These are phyloP conservation scores for Dactylellina haptotyla DNA, from an alignment of 2,329 filamentous ascomycete species.

Conservation along the genomic window DNA sequence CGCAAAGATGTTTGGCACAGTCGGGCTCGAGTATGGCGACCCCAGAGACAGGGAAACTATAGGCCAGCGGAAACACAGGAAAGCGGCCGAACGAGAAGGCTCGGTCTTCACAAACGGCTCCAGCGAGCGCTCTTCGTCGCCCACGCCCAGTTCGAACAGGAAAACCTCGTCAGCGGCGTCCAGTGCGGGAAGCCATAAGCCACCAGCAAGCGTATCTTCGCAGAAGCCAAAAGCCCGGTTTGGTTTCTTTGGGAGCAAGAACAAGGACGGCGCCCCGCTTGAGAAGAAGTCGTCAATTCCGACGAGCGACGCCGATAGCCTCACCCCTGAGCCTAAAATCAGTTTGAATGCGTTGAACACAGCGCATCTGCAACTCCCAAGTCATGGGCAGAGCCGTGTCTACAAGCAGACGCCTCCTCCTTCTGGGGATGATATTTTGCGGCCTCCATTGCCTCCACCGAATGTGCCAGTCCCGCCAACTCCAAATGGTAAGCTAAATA, in stretches of 20 bases:
- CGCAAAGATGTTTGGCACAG: conserved; percentile 51
- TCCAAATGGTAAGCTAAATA: conserved; percentile 33
- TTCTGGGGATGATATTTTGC: conserved; percentile 42
- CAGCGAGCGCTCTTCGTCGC: conserved; percentile 49
- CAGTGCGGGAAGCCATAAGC: conserved; percentile 29
- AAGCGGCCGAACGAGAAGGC: conserved; percentile 48
- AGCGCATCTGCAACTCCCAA: conserved; percentile 26
- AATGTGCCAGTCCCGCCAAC: conserved; percentile 46
- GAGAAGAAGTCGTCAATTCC: conserved; percentile 40
- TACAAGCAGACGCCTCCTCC: conserved; percentile 37
- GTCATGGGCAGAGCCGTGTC: conserved; percentile 11
- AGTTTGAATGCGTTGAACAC: conserved; percentile 36
- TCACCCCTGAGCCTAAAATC: conserved; percentile 42
- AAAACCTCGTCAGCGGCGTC: conserved; percentile 43
- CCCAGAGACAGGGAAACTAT: conserved; percentile 52
- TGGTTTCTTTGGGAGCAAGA: conserved; percentile 46
- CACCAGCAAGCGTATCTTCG: conserved; percentile 21
- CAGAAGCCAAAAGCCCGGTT: conserved; percentile 47
- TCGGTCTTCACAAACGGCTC: conserved; percentile 48
- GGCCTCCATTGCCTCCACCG: conserved; percentile 46
- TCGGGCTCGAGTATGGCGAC: conserved; percentile 48
- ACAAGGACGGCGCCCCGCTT: conserved; percentile 10
- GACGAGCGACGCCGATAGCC: conserved; percentile 21
- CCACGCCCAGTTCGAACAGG: conserved; percentile 42
- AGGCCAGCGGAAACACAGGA: conserved; percentile 50